Evolutionary conservation across 2,329 filamentous ascomycete species (phyloP), one percentile per base, ranked within the genome.

Genomic region (Diplocarpon rosae): DNA sequence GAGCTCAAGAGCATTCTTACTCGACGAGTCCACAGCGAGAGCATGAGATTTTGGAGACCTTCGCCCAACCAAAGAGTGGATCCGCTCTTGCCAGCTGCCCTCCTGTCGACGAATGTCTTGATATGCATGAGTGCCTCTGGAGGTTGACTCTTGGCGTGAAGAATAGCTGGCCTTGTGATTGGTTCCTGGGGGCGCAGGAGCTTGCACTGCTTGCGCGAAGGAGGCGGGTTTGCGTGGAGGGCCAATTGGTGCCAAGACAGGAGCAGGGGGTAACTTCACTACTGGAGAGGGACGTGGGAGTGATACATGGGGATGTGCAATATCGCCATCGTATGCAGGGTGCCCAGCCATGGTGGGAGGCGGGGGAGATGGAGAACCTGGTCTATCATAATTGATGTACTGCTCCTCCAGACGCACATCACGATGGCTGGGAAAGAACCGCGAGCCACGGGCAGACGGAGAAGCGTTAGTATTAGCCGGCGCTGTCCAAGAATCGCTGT

Each of bases 71-170:
- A 95, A 72, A 37, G 74, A 80, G 62, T 94, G 88, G 62, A 95
- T 88, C 56, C 80, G 80, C 56, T 84, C 81, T 62, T 94, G 87
- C 88, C 88, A 90, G 43, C 72, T 66, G 54, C 47, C 62, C 27
- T 55, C 51, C 30, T 54, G 51, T 45, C 51, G 52, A 28, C 56
- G 68, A 13, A 66, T 66, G 48, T 65, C 69, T 31, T 69, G 60
- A 41, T 59, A 55, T 17, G 28, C 29, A 33, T 65, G 62, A 30
- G 66, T 58, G 20, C 61, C 59, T 61, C 64, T 50, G 47, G 53
- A 27, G 62, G 63, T 57, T 15, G 69, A 66, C 16, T 67, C 53
- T 37, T 57, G 58, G 14, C 53, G 53, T 20, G 39, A 45, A 42
- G 37, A 32, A 14, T 51, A 42, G 7, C 44, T 30, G 41, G 52